Conservation (phyloP, 2,329 filamentous ascomycete genomes). For the Lachnellula subtilissima region DNA sequence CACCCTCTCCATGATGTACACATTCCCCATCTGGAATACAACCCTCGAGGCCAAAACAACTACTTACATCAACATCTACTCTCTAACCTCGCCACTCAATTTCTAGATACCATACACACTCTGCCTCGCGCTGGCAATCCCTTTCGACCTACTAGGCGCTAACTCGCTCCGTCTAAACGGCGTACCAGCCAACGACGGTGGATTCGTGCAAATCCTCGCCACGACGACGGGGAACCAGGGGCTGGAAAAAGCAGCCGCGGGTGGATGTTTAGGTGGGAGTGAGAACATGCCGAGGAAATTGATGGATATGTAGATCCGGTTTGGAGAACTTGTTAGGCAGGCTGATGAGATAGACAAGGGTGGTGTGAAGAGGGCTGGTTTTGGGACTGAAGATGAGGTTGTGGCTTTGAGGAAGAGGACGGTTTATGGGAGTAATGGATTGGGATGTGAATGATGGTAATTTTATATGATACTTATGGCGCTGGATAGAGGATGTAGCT, state of each 20-base stretch:
- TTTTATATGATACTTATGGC: no score
- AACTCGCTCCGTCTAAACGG: neutral
- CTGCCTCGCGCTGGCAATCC: neutral
- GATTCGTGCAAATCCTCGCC: conserved; percentile 4
- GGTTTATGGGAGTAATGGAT: no score
- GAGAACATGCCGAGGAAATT: conserved; percentile 4
- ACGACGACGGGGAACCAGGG: conserved; percentile 1
- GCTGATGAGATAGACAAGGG: neutral
- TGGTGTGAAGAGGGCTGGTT: neutral
- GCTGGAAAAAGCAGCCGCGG: neutral
- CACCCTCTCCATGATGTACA: neutral
- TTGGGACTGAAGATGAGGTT: neutral
- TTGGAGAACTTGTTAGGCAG: conserved; percentile 1
- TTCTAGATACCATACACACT: conserved; percentile 6
- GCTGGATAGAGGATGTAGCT: no score
- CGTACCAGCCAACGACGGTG: conserved; percentile 1
- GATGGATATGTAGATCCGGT: conserved; percentile 5
- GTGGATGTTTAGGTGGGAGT: conserved; percentile 2
- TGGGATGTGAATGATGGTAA: no score
- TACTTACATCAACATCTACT: conserved; percentile 1
- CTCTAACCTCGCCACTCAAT: neutral
- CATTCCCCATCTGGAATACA: conserved; percentile 1
- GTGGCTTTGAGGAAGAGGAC: neutral
- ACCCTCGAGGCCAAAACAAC: neutral
- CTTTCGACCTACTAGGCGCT: neutral